phyloP scores from a whole-genome alignment of 2,329 filamentous ascomycete species.

The Nothomitra cinnamomea region DNA sequence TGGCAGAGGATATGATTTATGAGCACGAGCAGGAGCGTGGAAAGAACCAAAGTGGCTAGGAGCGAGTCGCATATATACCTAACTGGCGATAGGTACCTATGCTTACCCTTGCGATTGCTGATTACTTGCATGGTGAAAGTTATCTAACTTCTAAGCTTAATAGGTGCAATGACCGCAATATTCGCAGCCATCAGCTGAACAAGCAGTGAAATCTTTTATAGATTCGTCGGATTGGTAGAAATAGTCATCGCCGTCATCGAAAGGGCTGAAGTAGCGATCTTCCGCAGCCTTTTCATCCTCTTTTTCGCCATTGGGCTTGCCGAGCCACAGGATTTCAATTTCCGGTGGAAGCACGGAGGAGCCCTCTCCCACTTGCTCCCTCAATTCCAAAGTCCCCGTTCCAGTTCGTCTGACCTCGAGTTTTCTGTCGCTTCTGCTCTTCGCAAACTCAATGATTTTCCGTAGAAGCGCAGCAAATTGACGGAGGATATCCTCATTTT shows the following conservation, averaged over 20 bases:
- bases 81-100: no score
- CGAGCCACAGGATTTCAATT: not conserved
- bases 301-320: not conserved
- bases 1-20: no score
- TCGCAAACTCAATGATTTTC: slow-evolving; percentile 17
- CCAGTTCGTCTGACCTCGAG: slow-evolving; percentile 1
- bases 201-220: slow-evolving; percentile 6
- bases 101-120: no score
- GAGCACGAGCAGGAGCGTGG: no score
- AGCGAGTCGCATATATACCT: no score
- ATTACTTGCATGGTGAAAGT: no score
- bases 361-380: not conserved
- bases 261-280: not conserved
- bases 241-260: not conserved
- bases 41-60: no score
- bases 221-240: slow-evolving; percentile 2
- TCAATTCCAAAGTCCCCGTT: not conserved
- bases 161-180: slow-evolving; percentile 8
- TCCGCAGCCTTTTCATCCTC: not conserved
- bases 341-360: not conserved
- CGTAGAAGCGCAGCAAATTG: slow-evolving; percentile 17
- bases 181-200: slow-evolving; percentile 5
- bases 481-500: slow-evolving; percentile 18
- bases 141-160: no score
- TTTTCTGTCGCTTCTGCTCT: not conserved